Conservation (phyloP, 352 stramenopile species). For the Phytophthora pluvialis region DNA sequence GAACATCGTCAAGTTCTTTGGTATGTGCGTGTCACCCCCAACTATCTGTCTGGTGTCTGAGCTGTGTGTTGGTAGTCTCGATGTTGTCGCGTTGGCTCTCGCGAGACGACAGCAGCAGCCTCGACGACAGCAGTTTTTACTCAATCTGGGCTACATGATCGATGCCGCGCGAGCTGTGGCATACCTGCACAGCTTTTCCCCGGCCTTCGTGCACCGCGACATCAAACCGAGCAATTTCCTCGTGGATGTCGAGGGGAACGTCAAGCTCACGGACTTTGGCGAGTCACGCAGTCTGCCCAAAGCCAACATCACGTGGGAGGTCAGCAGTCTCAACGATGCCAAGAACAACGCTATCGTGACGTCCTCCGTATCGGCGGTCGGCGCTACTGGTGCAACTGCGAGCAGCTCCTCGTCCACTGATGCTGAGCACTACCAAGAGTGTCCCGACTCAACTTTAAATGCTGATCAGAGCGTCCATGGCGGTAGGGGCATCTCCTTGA, state of each 20-base stretch:
- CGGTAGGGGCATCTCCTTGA: constrained; percentile 11
- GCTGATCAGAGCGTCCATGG: constrained; percentile 5
- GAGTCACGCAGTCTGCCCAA: constrained; percentile 54
- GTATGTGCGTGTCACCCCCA: constrained; percentile 64
- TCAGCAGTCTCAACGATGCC: constrained; percentile 35
- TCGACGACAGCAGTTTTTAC: constrained; percentile 55
- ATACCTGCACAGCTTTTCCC: constrained; percentile 67
- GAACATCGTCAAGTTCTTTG: constrained; percentile 67
- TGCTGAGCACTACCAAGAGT: constrained; percentile 42
- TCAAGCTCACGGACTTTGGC: constrained; percentile 63
- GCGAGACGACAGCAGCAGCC: constrained; percentile 26
- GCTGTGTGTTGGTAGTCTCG: constrained; percentile 56
- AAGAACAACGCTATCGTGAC: constrained; percentile 18
- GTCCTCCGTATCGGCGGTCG: constrained; percentile 17
- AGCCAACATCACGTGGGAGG: constrained; percentile 47
- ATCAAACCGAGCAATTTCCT: constrained; percentile 71
- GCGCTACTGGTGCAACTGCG: constrained; percentile 14
- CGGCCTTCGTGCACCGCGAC: constrained; percentile 59
- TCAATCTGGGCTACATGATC: constrained; percentile 66
- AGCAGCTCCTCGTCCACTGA: constrained; percentile 31
- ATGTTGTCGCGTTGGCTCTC: constrained; percentile 42
- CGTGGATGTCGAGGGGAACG: constrained; percentile 43
- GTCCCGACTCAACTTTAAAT: constrained; percentile 29
- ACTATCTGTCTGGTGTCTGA: constrained; percentile 71
- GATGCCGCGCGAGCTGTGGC: constrained; percentile 61